Evolutionary conservation across 164 flowering plant genomes (phyloP).

Genomic region (Tinospora cordifolia): DNA sequence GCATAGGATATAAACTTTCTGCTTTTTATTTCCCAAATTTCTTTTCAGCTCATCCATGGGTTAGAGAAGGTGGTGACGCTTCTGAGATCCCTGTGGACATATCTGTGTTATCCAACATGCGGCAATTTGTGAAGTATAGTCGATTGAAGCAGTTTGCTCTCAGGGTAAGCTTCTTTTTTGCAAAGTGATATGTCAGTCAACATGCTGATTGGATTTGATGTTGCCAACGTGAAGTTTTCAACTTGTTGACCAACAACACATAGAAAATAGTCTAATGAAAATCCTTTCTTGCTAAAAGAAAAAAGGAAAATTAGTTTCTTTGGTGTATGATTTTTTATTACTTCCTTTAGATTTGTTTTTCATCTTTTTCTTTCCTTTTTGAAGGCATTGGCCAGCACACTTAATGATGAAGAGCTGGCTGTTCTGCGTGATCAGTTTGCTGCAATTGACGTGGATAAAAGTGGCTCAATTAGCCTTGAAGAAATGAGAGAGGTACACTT

Average conservation of each 20-base stretch:
- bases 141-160: slow-evolving; percentile 93
- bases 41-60: slow-evolving; percentile 93
- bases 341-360: not conserved
- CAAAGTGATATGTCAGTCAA: not conserved
- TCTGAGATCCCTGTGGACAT: slow-evolving; percentile 94
- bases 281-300: not conserved
- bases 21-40: not conserved
- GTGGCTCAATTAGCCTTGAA: slow-evolving; percentile 89
- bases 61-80: slow-evolving; percentile 96
- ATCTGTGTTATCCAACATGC: slow-evolving; percentile 81
- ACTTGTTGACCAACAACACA: not conserved
- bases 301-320: not conserved
- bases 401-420: slow-evolving; percentile 75
- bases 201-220: not conserved
- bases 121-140: slow-evolving; percentile 89
- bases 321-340: not conserved
- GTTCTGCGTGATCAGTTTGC: slow-evolving; percentile 86
- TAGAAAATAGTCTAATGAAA: not conserved
- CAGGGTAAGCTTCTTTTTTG: slow-evolving; percentile 42
- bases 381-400: slow-evolving; percentile 91
- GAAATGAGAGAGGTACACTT: slow-evolving; percentile 87
- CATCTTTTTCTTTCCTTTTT: slow-evolving; percentile 6
- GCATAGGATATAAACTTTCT: not conserved
- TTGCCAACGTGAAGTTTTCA: not conserved
- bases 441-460: slow-evolving; percentile 93